Conservation (phyloP, 768 basidiomycete species). For the Collybia sordida region DNA sequence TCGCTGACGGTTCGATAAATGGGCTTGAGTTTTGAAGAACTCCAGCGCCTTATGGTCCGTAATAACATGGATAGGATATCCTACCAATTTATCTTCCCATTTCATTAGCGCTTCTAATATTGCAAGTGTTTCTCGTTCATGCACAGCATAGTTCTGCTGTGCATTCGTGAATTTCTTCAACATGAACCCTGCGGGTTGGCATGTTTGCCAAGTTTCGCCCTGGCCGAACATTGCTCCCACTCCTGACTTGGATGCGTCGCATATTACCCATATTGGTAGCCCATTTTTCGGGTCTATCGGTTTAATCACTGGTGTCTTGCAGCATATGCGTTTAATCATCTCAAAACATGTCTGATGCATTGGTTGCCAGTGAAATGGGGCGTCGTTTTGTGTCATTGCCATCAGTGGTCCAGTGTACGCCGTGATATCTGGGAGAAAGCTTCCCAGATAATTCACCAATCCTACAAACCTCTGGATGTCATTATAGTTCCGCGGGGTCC, state of each 20-base stretch:
- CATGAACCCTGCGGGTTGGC: constrained; percentile 25
- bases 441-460: constrained; percentile 35
- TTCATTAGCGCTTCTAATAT: constrained; percentile 24
- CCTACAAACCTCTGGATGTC: constrained; percentile 40
- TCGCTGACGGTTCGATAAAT: constrained; percentile 16
- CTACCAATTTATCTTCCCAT: constrained; percentile 30
- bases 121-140: constrained; percentile 10
- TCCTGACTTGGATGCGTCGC: constrained; percentile 22
- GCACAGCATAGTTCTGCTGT: constrained; percentile 26
- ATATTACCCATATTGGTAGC: constrained; percentile 27
- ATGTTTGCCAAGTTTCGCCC: constrained; percentile 21
- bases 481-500: constrained; percentile 26
- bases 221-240: constrained; percentile 27
- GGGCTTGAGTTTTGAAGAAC: constrained; percentile 25
- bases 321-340: constrained; percentile 17
- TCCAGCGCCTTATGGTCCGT: constrained; percentile 20
- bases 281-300: constrained; percentile 17
- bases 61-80: constrained; percentile 19
- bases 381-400: constrained; percentile 23
- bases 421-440: constrained; percentile 34
- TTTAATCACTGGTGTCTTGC: constrained; percentile 17
- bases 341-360: constrained; percentile 22
- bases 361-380: constrained; percentile 23
- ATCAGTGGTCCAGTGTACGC: constrained; percentile 30
- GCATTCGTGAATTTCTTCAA: constrained; percentile 24